Evolutionary conservation across 2,329 filamentous ascomycete species (phyloP).

Genomic region (Zymoseptoria brevis): DNA sequence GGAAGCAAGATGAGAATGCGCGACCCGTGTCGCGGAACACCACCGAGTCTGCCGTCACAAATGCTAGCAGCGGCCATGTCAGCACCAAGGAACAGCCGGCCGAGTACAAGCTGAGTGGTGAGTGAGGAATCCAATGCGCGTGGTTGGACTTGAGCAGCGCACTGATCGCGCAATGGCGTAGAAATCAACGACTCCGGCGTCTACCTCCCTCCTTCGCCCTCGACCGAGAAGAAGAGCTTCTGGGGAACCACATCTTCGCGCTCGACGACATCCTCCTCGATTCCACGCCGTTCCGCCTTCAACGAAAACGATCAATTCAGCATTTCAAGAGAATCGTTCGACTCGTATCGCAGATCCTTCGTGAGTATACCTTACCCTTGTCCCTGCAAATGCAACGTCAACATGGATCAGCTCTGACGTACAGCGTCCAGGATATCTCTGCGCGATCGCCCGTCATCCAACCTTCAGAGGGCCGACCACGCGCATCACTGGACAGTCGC

Average conservation of each 20-base stretch:
- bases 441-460: slow-evolving; percentile 68
- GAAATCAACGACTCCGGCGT: slow-evolving; percentile 95
- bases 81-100: slow-evolving; percentile 26
- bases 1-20: slow-evolving; percentile 31
- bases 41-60: background rate
- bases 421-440: slow-evolving; percentile 65
- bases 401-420: background rate
- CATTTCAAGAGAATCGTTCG: slow-evolving; percentile 93
- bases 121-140: slow-evolving; percentile 15
- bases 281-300: slow-evolving; percentile 53
- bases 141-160: background rate
- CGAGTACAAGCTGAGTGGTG: slow-evolving; percentile 49
- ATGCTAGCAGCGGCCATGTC: background rate
- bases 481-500: slow-evolving; percentile 73
- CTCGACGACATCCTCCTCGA: slow-evolving; percentile 44
- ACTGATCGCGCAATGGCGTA: slow-evolving; percentile 33
- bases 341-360: slow-evolving; percentile 92
- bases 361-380: slow-evolving; percentile 58
- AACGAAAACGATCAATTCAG: slow-evolving; percentile 87
- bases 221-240: slow-evolving; percentile 79
- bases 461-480: slow-evolving; percentile 51
- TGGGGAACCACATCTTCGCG: slow-evolving; percentile 41
- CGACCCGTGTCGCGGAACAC: slow-evolving; percentile 11
- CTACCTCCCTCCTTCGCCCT: slow-evolving; percentile 90
- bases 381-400: slow-evolving; percentile 4